Percentiles rank a stretch among this genome's conserved stretches.
Conservation (phyloP, 352 stramenopile species). For the Plasmopara muralis region DNA sequence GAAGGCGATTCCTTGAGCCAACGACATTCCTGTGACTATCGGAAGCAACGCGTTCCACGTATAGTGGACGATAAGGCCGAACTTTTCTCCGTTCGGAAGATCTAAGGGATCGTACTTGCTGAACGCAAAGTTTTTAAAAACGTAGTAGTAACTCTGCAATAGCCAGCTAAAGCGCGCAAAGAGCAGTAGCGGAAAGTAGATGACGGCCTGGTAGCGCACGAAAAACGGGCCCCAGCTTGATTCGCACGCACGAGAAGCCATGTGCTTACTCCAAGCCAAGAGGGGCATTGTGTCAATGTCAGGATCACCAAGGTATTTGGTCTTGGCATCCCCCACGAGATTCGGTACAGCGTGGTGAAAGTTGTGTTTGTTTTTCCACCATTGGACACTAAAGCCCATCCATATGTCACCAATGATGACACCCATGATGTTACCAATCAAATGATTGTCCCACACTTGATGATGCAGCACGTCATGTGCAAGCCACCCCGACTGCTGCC, state of each 20-base stretch:
- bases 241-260: constrained; percentile 85
- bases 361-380: constrained; percentile 99
- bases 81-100: constrained; percentile 76
- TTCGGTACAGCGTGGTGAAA: constrained; percentile 98
- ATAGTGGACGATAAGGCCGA: constrained; percentile 86
- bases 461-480: constrained; percentile 97
- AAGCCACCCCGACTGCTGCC: constrained; percentile 98
- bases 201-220: constrained; percentile 89
- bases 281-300: constrained; percentile 99
- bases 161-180: constrained; percentile 96
- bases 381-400: constrained; percentile 96
- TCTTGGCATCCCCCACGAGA: constrained; percentile 87
- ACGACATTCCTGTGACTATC: constrained; percentile 51
- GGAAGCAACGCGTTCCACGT: constrained; percentile 87
- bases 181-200: constrained; percentile 97
- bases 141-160: constrained; percentile 94
- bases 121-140: constrained; percentile 85
- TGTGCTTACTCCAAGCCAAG: constrained; percentile 95
- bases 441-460: constrained; percentile 94
- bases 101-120: constrained; percentile 80
- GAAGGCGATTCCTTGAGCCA: constrained; percentile 66
- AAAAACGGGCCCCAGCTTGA: constrained; percentile 84
- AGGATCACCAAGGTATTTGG: constrained; percentile 87
- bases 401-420: constrained; percentile 95
- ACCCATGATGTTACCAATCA: constrained; percentile 89